Evolutionary conservation across 208 protist species (phyloP).

Genomic region (Wallacemonas sp.): DNA sequence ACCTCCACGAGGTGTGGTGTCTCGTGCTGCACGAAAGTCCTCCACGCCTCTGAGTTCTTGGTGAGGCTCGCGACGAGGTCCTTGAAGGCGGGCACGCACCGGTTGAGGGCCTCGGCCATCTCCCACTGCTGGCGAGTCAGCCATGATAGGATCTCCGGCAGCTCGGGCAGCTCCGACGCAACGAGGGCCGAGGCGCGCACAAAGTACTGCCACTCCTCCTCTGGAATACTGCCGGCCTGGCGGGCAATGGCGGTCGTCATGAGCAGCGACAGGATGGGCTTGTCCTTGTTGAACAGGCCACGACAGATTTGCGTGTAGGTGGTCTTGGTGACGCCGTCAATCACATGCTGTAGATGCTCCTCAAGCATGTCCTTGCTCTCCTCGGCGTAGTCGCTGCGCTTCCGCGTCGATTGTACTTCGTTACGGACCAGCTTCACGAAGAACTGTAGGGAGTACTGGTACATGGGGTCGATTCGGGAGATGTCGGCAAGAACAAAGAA

Average conservation of each 20-base stretch:
- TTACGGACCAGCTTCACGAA: slow-evolving; percentile 95
- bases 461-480: slow-evolving; percentile 97
- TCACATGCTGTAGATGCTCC: slow-evolving; percentile 81
- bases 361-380: slow-evolving; percentile 55
- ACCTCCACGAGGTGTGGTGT: slow-evolving; percentile 54
- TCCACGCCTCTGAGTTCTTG: slow-evolving; percentile 54
- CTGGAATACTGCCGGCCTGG: slow-evolving; percentile 50
- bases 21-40: slow-evolving; percentile 56
- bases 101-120: slow-evolving; percentile 77
- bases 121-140: slow-evolving; percentile 83
- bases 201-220: slow-evolving; percentile 94
- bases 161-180: slow-evolving; percentile 60
- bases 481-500: slow-evolving; percentile 96
- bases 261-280: slow-evolving; percentile 94
- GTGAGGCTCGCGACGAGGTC: slow-evolving; percentile 59
- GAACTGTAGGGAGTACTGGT: slow-evolving; percentile 98
- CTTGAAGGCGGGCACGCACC: slow-evolving; percentile 72
- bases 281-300: slow-evolving; percentile 98
- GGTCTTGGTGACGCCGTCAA: slow-evolving; percentile 80
- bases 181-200: slow-evolving; percentile 87
- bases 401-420: slow-evolving; percentile 78
- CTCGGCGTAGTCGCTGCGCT: slow-evolving; percentile 54
- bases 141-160: slow-evolving; percentile 58
- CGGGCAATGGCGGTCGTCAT: slow-evolving; percentile 90
- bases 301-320: slow-evolving; percentile 97